Evolutionary conservation across 1,284 basidiomycete species (phyloP), one percentile per base, ranked within the genome.

Genomic region (Cutaneotrichosporon daszewskae): DNA sequence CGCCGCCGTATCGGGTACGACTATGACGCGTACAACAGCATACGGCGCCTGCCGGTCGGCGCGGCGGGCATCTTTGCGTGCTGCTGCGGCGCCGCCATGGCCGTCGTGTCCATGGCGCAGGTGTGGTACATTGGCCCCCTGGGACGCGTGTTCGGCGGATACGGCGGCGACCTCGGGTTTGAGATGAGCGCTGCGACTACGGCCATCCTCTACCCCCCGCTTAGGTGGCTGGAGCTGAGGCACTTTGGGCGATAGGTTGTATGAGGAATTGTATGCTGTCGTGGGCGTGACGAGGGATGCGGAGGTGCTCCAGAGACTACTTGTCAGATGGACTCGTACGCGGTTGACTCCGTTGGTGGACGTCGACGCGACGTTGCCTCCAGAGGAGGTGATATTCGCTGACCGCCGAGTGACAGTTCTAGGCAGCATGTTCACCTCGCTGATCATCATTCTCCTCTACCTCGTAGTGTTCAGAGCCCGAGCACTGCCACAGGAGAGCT

Each of bases 91-190:
- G 72, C 75, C 8, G 74, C 64, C 0, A 74, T 74, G 2, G 77
- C 77, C 0, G 74, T 58, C 10, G 53, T 62, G 13, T 22, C 29
- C 11, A 62, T 62, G 59, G 58, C 58, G 11, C 57, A 60, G 45
- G 43, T 43, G 24, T 78, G 77, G 77, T 79, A 78, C 49, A 75
- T 73, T 3, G 79, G 79, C 0, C 78, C 77, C 0, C 55, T 79
- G 1, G 79, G 72, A 3, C 58, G 54, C 42, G 54, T 71, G 40
- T 74, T 77, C 5, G 75, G 76, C 9, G 49, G 53, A 9, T 72
- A 65, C 32, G 77, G 79, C 18, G 77, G 77, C 0, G 79, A 80
- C 55, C 68, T 80, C 18, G 79, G 79, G 12, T 81, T 81, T 47
- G 79, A 81, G 69, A 73, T 79, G 47, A 42, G 55, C 27, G 58